Base-by-base conservation (phyloP, 179 eudicot genomes). In the Pouteria campechiana region DNA sequence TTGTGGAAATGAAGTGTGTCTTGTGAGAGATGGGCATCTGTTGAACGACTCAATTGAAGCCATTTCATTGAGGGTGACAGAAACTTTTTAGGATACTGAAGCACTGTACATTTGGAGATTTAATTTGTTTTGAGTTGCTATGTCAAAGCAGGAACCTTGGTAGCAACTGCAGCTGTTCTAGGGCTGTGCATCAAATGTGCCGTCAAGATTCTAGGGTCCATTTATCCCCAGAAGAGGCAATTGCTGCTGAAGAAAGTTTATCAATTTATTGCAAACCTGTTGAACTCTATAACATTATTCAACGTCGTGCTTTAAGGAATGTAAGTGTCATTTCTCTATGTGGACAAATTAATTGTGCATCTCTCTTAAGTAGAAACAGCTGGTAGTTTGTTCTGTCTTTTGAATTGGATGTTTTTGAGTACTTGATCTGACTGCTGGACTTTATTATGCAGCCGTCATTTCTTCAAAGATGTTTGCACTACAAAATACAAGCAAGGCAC, bases 251-350 rank as follows among this genome's bases (percentile, higher is more conserved):
- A 62, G 83, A 77, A 54, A 73, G 96, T 64, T 74, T 90, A 46
- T 63, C 94, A 25, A 50, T 52, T 44, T 90, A 86, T 44, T 90
- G 98, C 81, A 86, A 82, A 68, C 98, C 95, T 55, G 93, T 90
- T 32, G 98, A 86, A 61, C 64, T 90, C 24, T 90, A 90, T 64
- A 90, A 90, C 63, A 90, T 90, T 71, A 78, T 90, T 53, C 98
- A 79, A 47, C 78, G 83, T 3, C 96, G 98, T 37, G 81, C 94
- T 39, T 37, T 54, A 41, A 57, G 67, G 60, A 83, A 78, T 61
- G 94, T 87, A 66, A 68, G 29, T 13, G 27, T 39, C 35, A 36
- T 49, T 28, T n/a, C 3, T 37, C 19, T 12, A 27, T 9, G 17
- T 27, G 11, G 3, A 10, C 24, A 10, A 34, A 37, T 37, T 27